A percentile compares a stretch with the other conserved stretches of the same genome.
These are phyloP conservation scores for Macaranga tanarius DNA, from an alignment of 441 rosid genomes.

Conservation along the genomic window DNA sequence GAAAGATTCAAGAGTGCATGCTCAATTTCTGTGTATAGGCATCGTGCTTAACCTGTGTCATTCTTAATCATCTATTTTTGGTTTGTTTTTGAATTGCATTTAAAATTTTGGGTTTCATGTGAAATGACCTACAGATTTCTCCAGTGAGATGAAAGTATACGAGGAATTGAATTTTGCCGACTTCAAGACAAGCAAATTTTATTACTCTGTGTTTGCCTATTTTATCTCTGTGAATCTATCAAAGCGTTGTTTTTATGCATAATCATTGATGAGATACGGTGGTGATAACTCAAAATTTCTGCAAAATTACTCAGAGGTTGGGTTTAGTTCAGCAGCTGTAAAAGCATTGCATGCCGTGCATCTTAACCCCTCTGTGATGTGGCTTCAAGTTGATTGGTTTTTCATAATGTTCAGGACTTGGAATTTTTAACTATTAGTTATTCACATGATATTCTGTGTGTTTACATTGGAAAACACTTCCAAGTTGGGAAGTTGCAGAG, in stretches of 20 bases:
- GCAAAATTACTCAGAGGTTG: background rate
- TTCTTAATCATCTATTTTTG: background rate
- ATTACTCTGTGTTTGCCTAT: too few relatives aligned
- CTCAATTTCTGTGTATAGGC: background rate
- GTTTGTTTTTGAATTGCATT: background rate
- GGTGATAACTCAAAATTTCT: background rate
- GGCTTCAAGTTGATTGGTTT: background rate
- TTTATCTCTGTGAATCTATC: background rate
- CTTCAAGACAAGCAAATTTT: too few relatives aligned
- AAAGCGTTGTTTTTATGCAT: background rate
- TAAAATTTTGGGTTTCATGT: background rate
- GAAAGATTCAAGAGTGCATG: background rate
- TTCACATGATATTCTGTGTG: background rate
- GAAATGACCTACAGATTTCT: background rate
- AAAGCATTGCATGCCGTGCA: background rate
- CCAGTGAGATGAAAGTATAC: background rate
- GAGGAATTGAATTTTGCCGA: too few relatives aligned
- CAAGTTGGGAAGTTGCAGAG: too few relatives aligned
- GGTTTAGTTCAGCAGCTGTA: background rate
- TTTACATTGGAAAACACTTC: background rate
- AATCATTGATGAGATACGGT: background rate
- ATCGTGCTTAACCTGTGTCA: background rate
- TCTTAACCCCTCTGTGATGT: too few relatives aligned
- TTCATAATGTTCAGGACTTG: background rate
- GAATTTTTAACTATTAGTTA: background rate